These are phyloP conservation scores for Cercospora sp. DNA, from an alignment of 2,329 filamentous ascomycete genomes.

Conservation along the genomic window DNA sequence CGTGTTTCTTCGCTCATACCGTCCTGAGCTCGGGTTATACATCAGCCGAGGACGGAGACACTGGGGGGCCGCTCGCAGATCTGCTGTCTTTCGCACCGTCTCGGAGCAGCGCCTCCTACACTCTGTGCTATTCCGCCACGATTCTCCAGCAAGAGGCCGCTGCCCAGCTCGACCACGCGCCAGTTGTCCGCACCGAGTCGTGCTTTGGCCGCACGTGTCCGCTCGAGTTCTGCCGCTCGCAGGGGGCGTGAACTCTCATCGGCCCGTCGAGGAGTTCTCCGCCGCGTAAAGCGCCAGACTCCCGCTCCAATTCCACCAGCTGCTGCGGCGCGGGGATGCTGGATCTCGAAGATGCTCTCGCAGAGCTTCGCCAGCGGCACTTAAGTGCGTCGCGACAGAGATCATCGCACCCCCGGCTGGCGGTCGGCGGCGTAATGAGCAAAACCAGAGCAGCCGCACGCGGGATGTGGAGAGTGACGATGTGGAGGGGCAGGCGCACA, in stretches of 20 bases:
- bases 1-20: neutral
- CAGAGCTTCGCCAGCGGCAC: neutral
- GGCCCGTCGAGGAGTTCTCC: neutral
- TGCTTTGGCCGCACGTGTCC: neutral
- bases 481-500: conserved; percentile 15
- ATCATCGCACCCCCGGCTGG: neutral
- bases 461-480: conserved; percentile 16
- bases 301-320: conserved; percentile 2
- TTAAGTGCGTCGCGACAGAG: neutral
- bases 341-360: neutral
- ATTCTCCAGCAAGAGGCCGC: neutral
- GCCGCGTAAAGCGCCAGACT: conserved; percentile 4
- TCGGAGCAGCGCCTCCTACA: neutral
- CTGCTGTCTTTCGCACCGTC: conserved; percentile 4
- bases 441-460: neutral
- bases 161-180: neutral
- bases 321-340: neutral
- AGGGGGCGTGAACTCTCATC: neutral
- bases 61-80: neutral
- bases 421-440: neutral
- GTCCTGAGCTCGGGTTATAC: neutral
- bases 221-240: neutral
- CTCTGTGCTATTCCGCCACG: neutral
- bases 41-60: neutral
- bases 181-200: neutral